Percentiles rank a stretch among this genome's conserved stretches.
Conservation (phyloP, 1,139 yeast genomes). For the Suhomyces choctaworum region DNA sequence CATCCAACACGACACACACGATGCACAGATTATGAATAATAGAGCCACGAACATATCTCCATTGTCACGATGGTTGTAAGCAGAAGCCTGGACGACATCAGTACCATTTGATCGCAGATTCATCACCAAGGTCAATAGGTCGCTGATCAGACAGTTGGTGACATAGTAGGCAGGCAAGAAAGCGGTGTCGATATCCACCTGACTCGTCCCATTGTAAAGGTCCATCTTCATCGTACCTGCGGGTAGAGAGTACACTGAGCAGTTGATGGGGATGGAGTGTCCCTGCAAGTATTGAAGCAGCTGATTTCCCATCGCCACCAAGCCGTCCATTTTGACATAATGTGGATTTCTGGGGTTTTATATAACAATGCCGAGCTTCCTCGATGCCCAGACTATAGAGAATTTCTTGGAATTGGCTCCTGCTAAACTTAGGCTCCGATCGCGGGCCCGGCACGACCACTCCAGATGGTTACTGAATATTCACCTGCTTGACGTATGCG, state of each 20-base stretch:
- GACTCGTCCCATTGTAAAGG: constrained; percentile 21
- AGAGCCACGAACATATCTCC: constrained; percentile 50
- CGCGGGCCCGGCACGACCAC: no score
- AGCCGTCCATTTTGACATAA: constrained; percentile 8
- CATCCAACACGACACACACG: constrained; percentile 55
- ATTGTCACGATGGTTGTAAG: constrained; percentile 32
- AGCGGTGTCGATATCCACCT: constrained; percentile 14
- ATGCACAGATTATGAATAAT: constrained; percentile 41
- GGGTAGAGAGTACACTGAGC: constrained; percentile 41
- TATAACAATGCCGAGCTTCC: constrained; percentile 1
- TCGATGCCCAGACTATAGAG: constrained; percentile 2
- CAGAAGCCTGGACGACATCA: constrained; percentile 12
- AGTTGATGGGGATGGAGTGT: constrained; percentile 28
- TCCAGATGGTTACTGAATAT: no score
- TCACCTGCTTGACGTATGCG: background rate
- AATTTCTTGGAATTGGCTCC: constrained; percentile 6
- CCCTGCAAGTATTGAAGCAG: constrained; percentile 23
- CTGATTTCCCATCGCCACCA: constrained; percentile 22
- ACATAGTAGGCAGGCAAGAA: constrained; percentile 44
- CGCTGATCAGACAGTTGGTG: constrained; percentile 41
- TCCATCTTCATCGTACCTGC: constrained; percentile 29
- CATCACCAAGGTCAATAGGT: constrained; percentile 16
- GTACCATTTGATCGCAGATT: constrained; percentile 5
- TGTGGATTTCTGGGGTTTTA: background rate
- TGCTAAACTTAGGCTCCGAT: no score